Evolutionary conservation across 2,329 filamentous ascomycete genomes (phyloP).

Genomic region (Drechslera avenae): DNA sequence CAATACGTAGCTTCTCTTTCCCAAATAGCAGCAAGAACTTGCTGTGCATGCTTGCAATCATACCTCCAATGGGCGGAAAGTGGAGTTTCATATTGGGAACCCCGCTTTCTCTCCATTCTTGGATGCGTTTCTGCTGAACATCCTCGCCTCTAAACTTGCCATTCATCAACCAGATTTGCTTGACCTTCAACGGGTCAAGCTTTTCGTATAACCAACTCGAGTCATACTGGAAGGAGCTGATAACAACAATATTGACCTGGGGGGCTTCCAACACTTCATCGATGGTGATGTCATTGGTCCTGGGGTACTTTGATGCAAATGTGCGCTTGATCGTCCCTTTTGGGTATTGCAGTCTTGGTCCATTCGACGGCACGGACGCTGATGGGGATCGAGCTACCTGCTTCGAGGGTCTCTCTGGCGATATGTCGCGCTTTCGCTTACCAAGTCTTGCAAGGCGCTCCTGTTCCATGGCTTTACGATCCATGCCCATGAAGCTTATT

Average conservation of each 20-base stretch:
- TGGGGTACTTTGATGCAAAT: conserved; percentile 68
- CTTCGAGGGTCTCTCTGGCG: conserved; percentile 44
- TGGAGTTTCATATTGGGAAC: conserved; percentile 66
- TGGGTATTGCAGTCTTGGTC: conserved; percentile 52
- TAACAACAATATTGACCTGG: conserved; percentile 73
- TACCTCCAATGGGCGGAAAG: conserved; percentile 79
- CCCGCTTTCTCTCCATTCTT: conserved; percentile 38
- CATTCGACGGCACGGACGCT: background rate
- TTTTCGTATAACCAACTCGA: conserved; percentile 75
- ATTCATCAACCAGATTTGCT: conserved; percentile 64
- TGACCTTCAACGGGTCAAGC: conserved; percentile 62
- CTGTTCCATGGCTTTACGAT: conserved; percentile 84
- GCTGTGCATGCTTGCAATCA: conserved; percentile 82
- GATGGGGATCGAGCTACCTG: conserved; percentile 7
- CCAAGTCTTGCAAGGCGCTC: conserved; percentile 74
- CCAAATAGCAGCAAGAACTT: conserved; percentile 93
- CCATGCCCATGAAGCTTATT: conserved; percentile 57
- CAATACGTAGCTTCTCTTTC: conserved; percentile 73
- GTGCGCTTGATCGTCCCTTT: conserved; percentile 79
- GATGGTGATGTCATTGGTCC: conserved; percentile 79
- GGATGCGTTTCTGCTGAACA: conserved; percentile 29
- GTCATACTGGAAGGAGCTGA: conserved; percentile 90
- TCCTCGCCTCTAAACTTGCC: conserved; percentile 54
- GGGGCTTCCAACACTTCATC: conserved; percentile 81
- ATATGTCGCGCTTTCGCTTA: conserved; percentile 64